Evolutionary conservation across 2,329 filamentous ascomycete species (phyloP).

Genomic region (Aureobasidium sp.): DNA sequence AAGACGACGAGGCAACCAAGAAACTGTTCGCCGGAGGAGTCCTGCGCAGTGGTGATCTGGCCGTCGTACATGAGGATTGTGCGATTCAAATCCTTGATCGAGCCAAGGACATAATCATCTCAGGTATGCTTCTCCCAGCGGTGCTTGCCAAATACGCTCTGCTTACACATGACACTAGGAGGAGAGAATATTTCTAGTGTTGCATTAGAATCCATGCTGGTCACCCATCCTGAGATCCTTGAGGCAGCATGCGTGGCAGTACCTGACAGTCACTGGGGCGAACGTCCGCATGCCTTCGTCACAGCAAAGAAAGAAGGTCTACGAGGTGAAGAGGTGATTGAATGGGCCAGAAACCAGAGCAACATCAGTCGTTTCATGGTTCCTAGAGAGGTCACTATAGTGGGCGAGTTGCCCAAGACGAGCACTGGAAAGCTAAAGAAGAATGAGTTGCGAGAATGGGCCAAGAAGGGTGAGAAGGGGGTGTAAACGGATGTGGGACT

Average conservation of each 20-base stretch:
- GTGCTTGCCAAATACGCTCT: not conserved
- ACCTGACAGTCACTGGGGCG: constrained; percentile 85
- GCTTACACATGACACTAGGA: constrained; percentile 44
- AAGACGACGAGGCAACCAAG: constrained; percentile 74
- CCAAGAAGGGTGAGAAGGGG: constrained; percentile 47
- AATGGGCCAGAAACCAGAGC: constrained; percentile 77
- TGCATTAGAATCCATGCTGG: constrained; percentile 82
- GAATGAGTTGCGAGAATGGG: constrained; percentile 85
- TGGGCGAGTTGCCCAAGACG: constrained; percentile 89
- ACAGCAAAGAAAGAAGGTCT: constrained; percentile 58
- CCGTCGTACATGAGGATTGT: constrained; percentile 87
- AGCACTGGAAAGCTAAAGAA: constrained; percentile 96
- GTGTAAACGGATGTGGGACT: constrained; percentile 8
- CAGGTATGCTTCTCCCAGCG: constrained; percentile 50
- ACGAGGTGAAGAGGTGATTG: constrained; percentile 63
- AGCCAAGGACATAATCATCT: constrained; percentile 97
- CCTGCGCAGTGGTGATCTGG: constrained; percentile 83
- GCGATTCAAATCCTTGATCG: constrained; percentile 87
- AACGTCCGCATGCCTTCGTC: constrained; percentile 89
- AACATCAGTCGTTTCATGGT: constrained; percentile 88
- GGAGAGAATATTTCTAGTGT: constrained; percentile 97
- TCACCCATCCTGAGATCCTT: constrained; percentile 78
- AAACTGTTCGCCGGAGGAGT: constrained; percentile 85
- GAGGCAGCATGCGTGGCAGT: constrained; percentile 89
- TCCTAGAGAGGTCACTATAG: constrained; percentile 62